Evolutionary conservation across 352 stramenopile genomes (phyloP).

Genomic region (Globisporangium viniferum): DNA sequence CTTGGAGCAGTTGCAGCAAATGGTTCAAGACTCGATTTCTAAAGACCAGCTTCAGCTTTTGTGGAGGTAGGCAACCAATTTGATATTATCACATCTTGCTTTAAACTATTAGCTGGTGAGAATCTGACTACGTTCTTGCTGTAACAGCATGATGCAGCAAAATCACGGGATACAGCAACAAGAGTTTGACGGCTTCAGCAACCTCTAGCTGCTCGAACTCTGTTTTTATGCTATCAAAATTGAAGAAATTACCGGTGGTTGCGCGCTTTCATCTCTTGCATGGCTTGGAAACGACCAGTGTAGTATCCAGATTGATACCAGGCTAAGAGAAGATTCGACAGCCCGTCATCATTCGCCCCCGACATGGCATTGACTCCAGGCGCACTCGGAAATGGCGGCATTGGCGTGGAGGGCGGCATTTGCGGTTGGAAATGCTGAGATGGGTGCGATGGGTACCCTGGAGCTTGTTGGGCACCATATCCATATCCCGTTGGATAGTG

Average conservation of each 20-base stretch:
- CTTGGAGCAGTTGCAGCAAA: constrained; percentile 30
- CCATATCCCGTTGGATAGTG: constrained; percentile 14
- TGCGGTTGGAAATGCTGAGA: constrained; percentile 17
- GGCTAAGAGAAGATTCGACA: constrained; percentile 72
- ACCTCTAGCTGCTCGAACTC: neutral
- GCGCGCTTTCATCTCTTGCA: constrained; percentile 64
- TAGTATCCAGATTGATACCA: constrained; percentile 88
- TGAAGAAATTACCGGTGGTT: constrained; percentile 13
- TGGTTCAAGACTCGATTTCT: constrained; percentile 35
- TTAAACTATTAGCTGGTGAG: neutral
- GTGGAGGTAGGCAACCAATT: constrained; percentile 26
- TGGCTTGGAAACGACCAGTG: constrained; percentile 70
- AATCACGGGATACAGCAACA: constrained; percentile 15
- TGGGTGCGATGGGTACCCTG: constrained; percentile 25
- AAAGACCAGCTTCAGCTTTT: constrained; percentile 43
- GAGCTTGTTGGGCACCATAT: constrained; percentile 12
- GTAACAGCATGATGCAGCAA: constrained; percentile 17
- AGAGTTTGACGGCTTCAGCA: neutral
- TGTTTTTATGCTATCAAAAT: neutral
- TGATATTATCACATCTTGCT: neutral
- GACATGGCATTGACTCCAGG: constrained; percentile 19
- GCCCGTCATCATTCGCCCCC: constrained; percentile 38
- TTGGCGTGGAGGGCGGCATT: constrained; percentile 11
- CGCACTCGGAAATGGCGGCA: constrained; percentile 16
- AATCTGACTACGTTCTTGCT: neutral